Evolutionary conservation across 2,329 filamentous ascomycete species (phyloP), one percentile per base, ranked within the genome.

Genomic region (Sporothrix brunneoviolacea): DNA sequence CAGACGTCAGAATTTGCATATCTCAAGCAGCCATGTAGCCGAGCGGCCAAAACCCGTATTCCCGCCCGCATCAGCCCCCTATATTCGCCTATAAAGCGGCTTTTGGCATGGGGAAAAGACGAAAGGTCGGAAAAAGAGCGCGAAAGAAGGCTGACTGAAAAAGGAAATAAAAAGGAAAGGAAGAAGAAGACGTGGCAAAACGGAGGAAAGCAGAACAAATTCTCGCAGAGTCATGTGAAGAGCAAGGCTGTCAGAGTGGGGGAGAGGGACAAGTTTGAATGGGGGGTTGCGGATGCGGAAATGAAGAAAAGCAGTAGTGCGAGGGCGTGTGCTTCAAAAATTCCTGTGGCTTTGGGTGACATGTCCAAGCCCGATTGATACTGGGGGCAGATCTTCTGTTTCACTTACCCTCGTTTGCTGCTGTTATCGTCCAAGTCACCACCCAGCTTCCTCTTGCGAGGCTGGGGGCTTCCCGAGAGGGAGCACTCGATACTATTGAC

Each of bases 401-500:
- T n/a, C n/a, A 47, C 55, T 49, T 53, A 88, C 85, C 84, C 85
- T 76, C 83, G 79, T 69, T 86, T 87, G 62, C 76, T 77, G 58
- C 72, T 70, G 56, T 71, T 75, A 56, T 84, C 80, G 57, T 82
- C 78, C 54, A 74, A 70, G 60, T 83, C 78, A 61, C 80, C 76
- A 67, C 84, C 80, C 56, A 88, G 70, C 72, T 91, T 91, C 64
- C 88, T 79, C 73, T 93, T 93, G 60, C 88, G 80, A 51, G 85
- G 83, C 62, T 83, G 82, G 21, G 87, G 87, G 65, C 85, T 88
- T 58, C 84, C 82, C 45, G 83, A 75, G 64, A 91, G 82, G 38
- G 88, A 91, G 68, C 88, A 93, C 59, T 88, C 83, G 63, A 87
- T 80, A 61, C 83, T 84, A 67, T 84, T 83, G 64, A 84, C 82